Evolutionary conservation across 805 yeast species (phyloP), one percentile per base, ranked within the genome.

Genomic region (Wickerhamiella galacta): DNA sequence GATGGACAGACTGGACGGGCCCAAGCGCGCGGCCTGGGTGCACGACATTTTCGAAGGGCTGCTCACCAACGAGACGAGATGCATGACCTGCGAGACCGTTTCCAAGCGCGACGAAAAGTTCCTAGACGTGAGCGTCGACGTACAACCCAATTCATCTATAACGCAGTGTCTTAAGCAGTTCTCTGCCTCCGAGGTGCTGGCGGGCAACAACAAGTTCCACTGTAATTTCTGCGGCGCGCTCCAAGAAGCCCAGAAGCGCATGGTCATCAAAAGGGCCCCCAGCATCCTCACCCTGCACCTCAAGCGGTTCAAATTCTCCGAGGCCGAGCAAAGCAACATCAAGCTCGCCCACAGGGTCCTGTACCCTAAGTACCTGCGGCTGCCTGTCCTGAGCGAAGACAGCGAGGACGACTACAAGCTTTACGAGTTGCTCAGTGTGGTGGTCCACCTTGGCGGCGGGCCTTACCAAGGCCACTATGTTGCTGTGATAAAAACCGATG

Each of bases 401-500:
- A 48, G 68, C 31, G 56, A 56, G 16, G 54, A 60, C 11, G 62
- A 68, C 2, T 69, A 69, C 42, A 70, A 68, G 44, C 61, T 74
- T 14, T 90, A 83, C 48, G 94, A 85, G 46, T 57, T 90, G 32
- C 76, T 72, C 40, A 81, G 87, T 0, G 74, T 87, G 27, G 90
- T 90, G 9, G 83, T 90, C 8, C 98, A 90, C 50, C 73, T 90
- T 43, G 98, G 98, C 4, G 93, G 95, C 3, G 95, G 96, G 0
- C 95, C 96, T 1, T 83, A 82, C 59, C 95, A 85, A 56, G 98
- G 98, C 0, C 98, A 90, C 52, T 90, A 90, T 52, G 87, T 90
- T 7, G 68, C 93, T 0, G 59, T 90, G 4, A 76, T 90, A 38
- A 82, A 82, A 49, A 75, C 83, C 4, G 63, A 67, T 16, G 68